Evolutionary conservation across 352 stramenopile species (phyloP).

Genomic region (Phytophthora sojae): DNA sequence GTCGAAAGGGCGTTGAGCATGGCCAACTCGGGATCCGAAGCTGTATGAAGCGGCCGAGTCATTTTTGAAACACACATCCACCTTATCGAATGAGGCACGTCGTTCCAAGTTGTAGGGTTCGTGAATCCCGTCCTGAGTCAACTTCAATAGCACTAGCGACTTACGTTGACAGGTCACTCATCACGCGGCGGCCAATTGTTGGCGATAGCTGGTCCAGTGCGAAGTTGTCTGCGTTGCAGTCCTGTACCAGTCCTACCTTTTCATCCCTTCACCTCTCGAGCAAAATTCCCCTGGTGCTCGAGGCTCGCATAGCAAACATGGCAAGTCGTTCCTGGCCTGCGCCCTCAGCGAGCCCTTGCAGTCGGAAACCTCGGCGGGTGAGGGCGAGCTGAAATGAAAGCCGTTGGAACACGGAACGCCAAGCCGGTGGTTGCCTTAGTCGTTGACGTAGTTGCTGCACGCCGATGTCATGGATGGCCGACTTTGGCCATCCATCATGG

Average conservation of each 20-base stretch:
- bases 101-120: too few species aligned
- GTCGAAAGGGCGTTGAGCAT: background rate
- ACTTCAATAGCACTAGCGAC: background rate
- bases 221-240: background rate
- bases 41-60: too few species aligned
- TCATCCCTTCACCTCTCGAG: background rate
- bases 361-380: too few species aligned
- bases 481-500: background rate
- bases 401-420: background rate
- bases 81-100: too few species aligned
- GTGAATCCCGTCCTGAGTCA: background rate
- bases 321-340: too few species aligned
- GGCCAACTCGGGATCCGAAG: background rate
- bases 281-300: background rate
- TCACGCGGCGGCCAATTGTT: background rate
- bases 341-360: too few species aligned
- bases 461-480: too few species aligned
- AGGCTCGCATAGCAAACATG: too few species aligned
- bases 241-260: background rate
- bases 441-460: too few species aligned
- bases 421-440: background rate
- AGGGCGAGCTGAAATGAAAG: background rate
- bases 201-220: background rate
- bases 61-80: too few species aligned
- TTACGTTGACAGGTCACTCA: constrained; percentile 1